Conservation (phyloP, 73 alveolate species). For the Tetrahymena thermophila region DNA sequence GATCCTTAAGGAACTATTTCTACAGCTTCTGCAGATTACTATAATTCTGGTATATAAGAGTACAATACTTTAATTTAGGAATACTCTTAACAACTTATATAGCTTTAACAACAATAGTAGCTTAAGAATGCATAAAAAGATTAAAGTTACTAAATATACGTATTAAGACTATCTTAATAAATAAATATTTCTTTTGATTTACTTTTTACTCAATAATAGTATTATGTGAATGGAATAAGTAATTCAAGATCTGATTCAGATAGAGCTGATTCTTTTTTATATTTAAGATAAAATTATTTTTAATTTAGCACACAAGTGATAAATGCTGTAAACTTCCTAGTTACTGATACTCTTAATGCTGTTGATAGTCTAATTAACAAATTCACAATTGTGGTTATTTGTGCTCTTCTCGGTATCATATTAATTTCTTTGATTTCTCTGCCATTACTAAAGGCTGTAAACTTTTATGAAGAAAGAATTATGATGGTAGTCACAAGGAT, state of each 20-base stretch:
- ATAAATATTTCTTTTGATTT: neutral
- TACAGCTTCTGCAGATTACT: neutral
- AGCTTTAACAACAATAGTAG: neutral
- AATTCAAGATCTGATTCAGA: neutral
- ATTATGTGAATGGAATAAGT: neutral
- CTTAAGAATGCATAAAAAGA: neutral
- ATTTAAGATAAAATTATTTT: neutral
- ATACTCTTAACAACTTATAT: neutral
- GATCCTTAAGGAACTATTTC: neutral
- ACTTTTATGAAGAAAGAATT: neutral
- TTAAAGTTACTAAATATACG: no score
- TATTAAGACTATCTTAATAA: no score
- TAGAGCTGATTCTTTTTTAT: neutral
- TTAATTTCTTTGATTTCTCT: neutral
- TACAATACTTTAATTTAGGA: neutral
- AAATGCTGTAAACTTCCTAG: neutral
- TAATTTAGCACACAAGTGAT: neutral
- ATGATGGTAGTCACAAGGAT: neutral
- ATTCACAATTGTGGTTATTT: neutral
- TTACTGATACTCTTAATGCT: neutral
- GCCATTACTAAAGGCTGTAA: neutral
- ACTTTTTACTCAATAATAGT: neutral
- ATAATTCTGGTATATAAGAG: neutral
- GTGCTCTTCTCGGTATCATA: neutral
- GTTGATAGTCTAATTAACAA: neutral